Evolutionary conservation across 768 basidiomycete genomes (phyloP).

Genomic region (Phlegmacium glaucopus): DNA sequence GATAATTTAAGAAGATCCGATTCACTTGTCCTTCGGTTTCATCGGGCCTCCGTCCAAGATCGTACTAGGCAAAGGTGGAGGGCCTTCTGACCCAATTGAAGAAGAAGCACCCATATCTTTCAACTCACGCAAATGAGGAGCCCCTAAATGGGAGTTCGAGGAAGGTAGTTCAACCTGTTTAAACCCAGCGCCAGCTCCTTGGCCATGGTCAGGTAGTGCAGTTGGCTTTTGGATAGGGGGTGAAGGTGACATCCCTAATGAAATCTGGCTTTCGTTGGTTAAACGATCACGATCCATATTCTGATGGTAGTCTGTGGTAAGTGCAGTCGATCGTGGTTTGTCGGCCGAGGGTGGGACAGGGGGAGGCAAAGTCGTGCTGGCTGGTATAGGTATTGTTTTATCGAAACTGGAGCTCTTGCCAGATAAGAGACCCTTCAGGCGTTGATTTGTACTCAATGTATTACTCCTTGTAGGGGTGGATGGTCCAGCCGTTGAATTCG

Average conservation of each 20-base stretch:
- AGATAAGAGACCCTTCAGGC: slow-evolving; percentile 43
- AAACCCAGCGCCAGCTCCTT: not conserved
- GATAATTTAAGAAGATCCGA: too few species aligned
- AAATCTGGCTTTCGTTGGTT: slow-evolving; percentile 12
- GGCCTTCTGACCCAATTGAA: too few species aligned
- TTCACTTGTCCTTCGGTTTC: not conserved
- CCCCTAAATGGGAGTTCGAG: not conserved
- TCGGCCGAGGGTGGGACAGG: slow-evolving; percentile 21
- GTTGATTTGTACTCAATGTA: slow-evolving; percentile 43
- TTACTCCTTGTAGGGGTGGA: slow-evolving; percentile 30
- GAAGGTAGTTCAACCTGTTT: not conserved
- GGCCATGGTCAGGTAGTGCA: too few species aligned
- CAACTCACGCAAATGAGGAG: not conserved
- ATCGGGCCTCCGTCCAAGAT: not conserved
- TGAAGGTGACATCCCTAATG: slow-evolving; percentile 14
- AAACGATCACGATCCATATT: slow-evolving; percentile 9
- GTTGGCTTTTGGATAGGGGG: slow-evolving; percentile 12
- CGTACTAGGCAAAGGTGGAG: not conserved
- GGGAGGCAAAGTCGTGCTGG: slow-evolving; percentile 19
- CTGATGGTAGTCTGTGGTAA: slow-evolving; percentile 3
- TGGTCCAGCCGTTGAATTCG: slow-evolving; percentile 13
- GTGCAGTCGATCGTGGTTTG: slow-evolving; percentile 17
- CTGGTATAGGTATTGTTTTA: slow-evolving; percentile 22
- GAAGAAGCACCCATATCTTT: not conserved
- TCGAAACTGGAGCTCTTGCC: slow-evolving; percentile 31